A percentile compares a stretch with the other conserved stretches of the same genome.
Evolutionary conservation across 2,329 filamentous ascomycete species (phyloP).

Genomic region (Nemania serpens): DNA sequence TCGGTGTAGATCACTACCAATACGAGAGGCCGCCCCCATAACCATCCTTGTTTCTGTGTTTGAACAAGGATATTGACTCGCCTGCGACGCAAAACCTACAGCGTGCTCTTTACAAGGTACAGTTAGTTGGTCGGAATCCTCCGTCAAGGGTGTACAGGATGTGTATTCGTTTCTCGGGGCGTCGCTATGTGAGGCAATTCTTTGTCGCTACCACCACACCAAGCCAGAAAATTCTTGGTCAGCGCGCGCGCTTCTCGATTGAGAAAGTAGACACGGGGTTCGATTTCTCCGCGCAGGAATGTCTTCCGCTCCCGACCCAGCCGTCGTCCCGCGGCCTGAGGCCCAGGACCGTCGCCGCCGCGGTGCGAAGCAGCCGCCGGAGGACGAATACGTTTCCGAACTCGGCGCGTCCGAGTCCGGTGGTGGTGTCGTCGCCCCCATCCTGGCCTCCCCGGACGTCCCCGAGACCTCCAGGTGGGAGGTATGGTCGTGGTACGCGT

Average conservation of each 20-base stretch:
- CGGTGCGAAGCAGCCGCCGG: constrained; percentile 4
- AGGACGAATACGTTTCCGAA: constrained; percentile 10
- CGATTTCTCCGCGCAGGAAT: constrained; percentile 4
- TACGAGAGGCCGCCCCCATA: background rate
- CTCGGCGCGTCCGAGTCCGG: constrained; percentile 1
- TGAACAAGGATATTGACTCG: background rate
- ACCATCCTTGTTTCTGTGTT: background rate
- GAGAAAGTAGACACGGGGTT: background rate
- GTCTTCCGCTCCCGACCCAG: constrained; percentile 26
- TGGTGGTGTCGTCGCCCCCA: constrained; percentile 23
- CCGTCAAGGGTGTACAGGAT: background rate
- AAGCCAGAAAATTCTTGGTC: background rate
- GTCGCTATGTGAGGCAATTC: background rate
- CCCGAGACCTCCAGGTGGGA: constrained; percentile 53
- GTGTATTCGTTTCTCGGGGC: constrained; percentile 1
- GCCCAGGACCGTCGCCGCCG: constrained; percentile 6
- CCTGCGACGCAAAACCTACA: background rate
- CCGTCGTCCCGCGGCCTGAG: constrained; percentile 14
- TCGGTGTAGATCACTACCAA: no score
- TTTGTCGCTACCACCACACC: background rate
- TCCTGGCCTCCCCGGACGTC: constrained; percentile 26
- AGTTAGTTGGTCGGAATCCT: background rate
- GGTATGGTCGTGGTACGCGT: constrained; percentile 62
- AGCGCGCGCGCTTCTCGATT: background rate
- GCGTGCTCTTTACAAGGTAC: background rate